phyloP scores from a whole-genome alignment of 495 filamentous ascomycete genomes.

The Penicillium macrosclerotiorum region DNA sequence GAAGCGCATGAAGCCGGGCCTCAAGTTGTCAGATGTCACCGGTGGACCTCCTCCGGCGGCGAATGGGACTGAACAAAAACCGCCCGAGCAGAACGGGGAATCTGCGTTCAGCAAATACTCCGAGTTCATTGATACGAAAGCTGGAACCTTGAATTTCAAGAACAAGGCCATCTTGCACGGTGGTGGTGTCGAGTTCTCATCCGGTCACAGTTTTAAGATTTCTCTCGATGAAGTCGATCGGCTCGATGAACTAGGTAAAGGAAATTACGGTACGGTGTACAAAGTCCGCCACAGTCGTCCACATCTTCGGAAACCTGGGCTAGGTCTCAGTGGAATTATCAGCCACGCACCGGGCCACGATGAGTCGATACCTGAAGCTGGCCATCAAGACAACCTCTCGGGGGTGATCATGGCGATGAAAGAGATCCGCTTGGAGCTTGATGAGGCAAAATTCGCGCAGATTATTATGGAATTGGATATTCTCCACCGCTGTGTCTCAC shows the following conservation, averaged over 20 bases:
- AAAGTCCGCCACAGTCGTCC: conserved; percentile 87
- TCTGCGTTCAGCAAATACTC: conserved; percentile 88
- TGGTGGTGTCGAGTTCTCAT: conserved; percentile 87
- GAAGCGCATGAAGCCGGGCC: conserved; percentile 49
- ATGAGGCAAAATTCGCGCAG: conserved; percentile 92
- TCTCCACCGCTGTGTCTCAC: conserved; percentile 89
- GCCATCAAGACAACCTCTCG: conserved; percentile 42
- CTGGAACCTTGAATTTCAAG: conserved; percentile 87
- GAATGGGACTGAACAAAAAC: conserved; percentile 16
- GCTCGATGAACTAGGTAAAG: conserved; percentile 93
- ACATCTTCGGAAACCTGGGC: conserved; percentile 72
- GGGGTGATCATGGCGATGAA: conserved; percentile 98
- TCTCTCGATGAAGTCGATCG: conserved; percentile 95
- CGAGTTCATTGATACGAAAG: conserved; percentile 86
- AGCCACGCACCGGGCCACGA: conserved; percentile 34
- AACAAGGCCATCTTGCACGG: conserved; percentile 88
- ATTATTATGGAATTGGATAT: conserved; percentile 99
- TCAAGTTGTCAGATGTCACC: conserved; percentile 52
- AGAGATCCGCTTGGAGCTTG: conserved; percentile 93
- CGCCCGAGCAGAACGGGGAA: conserved; percentile 33
- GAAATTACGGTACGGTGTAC: conserved; percentile 98
- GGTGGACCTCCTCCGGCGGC: conserved; percentile 28
- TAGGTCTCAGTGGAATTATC: conserved; percentile 66
- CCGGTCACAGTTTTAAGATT: conserved; percentile 86
- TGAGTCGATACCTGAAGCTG: conserved; percentile 17